These are phyloP conservation scores for Saccharum spontaneum DNA, from an alignment of 176 grass and related monocot genomes.

Conservation along the genomic window DNA sequence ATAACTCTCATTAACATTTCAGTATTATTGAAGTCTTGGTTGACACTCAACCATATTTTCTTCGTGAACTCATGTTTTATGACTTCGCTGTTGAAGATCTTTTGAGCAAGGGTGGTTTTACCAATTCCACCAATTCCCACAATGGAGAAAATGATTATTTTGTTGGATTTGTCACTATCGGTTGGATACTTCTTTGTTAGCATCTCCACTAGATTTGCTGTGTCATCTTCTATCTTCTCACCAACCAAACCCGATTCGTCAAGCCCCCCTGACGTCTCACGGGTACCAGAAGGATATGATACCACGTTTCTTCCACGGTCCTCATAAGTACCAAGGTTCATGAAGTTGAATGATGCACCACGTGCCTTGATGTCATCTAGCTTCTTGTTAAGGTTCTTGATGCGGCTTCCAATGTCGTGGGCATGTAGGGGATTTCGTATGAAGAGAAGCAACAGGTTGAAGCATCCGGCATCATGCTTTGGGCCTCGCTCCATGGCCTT, in stretches of 20 bases:
- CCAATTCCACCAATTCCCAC: slow-evolving; percentile 40
- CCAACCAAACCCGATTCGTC: no score
- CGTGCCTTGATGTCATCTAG: no score
- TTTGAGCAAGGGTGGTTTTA: slow-evolving; percentile 49
- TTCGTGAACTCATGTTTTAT: neutral
- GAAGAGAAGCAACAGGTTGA: neutral
- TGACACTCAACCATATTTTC: slow-evolving; percentile 33
- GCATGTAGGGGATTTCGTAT: no score
- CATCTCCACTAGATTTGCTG: neutral
- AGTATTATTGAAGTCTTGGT: neutral
- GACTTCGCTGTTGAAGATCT: slow-evolving; percentile 10
- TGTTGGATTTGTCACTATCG: no score
- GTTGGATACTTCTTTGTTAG: neutral
- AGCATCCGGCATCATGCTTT: neutral
- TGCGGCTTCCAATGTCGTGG: no score
- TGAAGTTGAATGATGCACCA: no score
- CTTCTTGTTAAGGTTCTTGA: no score
- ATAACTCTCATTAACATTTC: neutral
- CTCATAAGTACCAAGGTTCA: no score
- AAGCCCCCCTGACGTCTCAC: no score
- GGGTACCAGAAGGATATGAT: no score
- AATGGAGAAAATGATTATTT: slow-evolving; percentile 14
- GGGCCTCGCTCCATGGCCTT: neutral
- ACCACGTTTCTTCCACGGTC: no score
- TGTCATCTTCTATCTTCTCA: slow-evolving; percentile 26